Percentiles rank a stretch among this genome's conserved stretches.
phyloP scores from a whole-genome alignment of 345 rosid genomes.

The Populus tremula region DNA sequence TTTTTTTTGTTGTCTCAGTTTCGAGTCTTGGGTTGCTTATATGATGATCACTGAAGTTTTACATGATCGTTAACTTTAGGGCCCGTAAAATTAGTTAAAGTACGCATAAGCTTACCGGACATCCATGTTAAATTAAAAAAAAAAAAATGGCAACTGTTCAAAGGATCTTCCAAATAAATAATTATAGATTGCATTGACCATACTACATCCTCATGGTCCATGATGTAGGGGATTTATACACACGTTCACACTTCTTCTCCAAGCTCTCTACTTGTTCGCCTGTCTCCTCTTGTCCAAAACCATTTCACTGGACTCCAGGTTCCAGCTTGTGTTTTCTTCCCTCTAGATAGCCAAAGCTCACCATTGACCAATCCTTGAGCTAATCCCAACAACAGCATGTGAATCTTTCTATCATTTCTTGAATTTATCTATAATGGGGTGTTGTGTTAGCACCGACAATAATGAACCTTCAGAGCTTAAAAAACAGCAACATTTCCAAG shows the following conservation, averaged over 20 bases:
- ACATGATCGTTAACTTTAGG: too few species aligned
- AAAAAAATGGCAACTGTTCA: background rate
- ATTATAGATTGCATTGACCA: background rate
- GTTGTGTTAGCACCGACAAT: conserved; percentile 51
- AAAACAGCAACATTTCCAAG: conserved; percentile 10
- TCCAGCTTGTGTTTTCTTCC: background rate
- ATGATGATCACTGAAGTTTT: too few species aligned
- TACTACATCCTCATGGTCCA: background rate
- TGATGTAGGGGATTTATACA: background rate
- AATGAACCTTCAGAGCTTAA: conserved; percentile 5
- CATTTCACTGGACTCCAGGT: background rate
- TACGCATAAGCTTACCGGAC: too few species aligned
- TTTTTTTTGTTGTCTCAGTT: too few species aligned
- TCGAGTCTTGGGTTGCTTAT: too few species aligned
- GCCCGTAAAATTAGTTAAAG: too few species aligned
- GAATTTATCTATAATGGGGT: conserved; percentile 53
- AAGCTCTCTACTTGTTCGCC: background rate
- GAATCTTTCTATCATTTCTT: background rate
- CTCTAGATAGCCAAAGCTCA: background rate
- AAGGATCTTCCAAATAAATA: background rate
- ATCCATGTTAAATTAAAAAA: too few species aligned
- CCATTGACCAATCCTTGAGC: background rate
- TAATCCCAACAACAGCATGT: conserved; percentile 2
- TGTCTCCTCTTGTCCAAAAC: background rate
- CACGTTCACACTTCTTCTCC: background rate